Evolutionary conservation across 129 eudicot genomes (phyloP).

Genomic region (Daucus carota): DH1_v3.0 NC_030387.2:25137001-25137500

Average conservation of each 20-base stretch:
- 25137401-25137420: background rate
- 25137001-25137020: conserved; percentile 23
- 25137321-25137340: conserved; percentile 2
- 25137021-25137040: conserved; percentile 1
- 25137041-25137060: conserved; percentile 15
- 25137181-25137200: conserved; percentile 1
- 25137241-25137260: conserved; percentile 23
- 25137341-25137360: background rate
- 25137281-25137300: conserved; percentile 5
- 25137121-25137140: conserved; percentile 16
- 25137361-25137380: background rate
- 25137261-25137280: conserved; percentile 12
- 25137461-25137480: too few species aligned
- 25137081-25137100: conserved; percentile 19
- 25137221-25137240: conserved; percentile 29
- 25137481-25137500: background rate
- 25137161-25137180: conserved; percentile 20
- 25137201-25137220: conserved; percentile 14
- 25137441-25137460: too few species aligned
- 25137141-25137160: conserved; percentile 12
- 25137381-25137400: background rate
- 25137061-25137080: conserved; percentile 30
- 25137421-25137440: too few species aligned
- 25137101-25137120: conserved; percentile 18
- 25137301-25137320: background rate